phyloP scores from a whole-genome alignment of 179 eudicot genomes.

The Heliamphora ciliata region DNA sequence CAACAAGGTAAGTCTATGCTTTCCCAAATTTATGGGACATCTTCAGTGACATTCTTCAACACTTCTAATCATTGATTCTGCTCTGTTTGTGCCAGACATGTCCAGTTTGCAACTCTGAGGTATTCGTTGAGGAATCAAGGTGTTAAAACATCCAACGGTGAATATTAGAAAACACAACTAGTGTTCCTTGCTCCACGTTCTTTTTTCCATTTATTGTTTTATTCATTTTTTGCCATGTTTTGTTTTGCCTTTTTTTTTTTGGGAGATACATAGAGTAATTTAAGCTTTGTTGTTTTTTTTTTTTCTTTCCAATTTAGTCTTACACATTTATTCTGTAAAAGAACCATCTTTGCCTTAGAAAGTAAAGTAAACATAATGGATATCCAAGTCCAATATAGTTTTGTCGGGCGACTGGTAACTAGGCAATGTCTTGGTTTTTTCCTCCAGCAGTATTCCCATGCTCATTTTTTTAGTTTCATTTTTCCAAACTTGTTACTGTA shows the following conservation, averaged over 20 bases:
- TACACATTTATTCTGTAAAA: slow-evolving; percentile 9
- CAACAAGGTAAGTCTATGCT: slow-evolving; percentile 46
- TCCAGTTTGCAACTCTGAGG: slow-evolving; percentile 58
- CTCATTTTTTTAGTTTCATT: not conserved
- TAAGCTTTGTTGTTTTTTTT: slow-evolving; percentile 9
- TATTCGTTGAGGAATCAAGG: slow-evolving; percentile 37
- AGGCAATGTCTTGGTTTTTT: not conserved
- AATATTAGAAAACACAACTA: slow-evolving; percentile 22
- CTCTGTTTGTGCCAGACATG: slow-evolving; percentile 37
- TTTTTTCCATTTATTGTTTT: slow-evolving; percentile 14
- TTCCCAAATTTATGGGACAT: not conserved
- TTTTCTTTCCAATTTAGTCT: not conserved
- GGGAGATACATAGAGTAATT: slow-evolving; percentile 14
- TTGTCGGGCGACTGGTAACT: slow-evolving; percentile 4
- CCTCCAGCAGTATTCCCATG: not conserved
- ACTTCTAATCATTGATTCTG: not conserved
- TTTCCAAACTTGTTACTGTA: not conserved
- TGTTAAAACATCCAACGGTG: slow-evolving; percentile 20
- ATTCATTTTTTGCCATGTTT: not conserved
- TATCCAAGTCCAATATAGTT: not conserved
- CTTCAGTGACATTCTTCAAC: not conserved
- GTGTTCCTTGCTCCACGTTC: slow-evolving; percentile 1
- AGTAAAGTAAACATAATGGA: slow-evolving; percentile 18
- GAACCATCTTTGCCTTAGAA: not conserved
- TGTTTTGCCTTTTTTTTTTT: slow-evolving; percentile 13